Base-by-base conservation (phyloP, 2,329 filamentous ascomycete species). In the Lachnum nothofagi region DNA sequence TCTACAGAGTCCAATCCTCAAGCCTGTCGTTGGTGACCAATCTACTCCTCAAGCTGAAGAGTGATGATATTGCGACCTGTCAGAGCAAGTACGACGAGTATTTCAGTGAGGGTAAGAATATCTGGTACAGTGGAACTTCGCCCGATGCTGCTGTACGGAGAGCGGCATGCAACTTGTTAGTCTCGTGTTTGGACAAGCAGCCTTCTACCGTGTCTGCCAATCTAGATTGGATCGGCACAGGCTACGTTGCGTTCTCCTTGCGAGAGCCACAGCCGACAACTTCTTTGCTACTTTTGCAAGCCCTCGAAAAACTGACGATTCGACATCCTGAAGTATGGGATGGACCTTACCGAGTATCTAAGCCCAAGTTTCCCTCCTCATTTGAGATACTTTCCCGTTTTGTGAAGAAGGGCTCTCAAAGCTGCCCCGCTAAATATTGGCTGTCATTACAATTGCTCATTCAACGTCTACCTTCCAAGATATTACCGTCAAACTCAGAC, bases 391-490 rank as follows among this genome's bases (percentile, higher is more conserved):
- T 98, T 3, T 77, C 79, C 42, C 72, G 81, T 7, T 93, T 94
- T 58, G 72, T 97, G 5, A 83, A 86, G 53, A 87, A 83, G 60
- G 91, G 93, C 2, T 95, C 91, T 0, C 88, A 96, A 61, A 80
- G 82, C n/a, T 85, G 86, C 3, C 73, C 80, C 0, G 69, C 75
- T 3, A 77, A 75, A 8, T 95, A 84, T 63, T 98, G 93, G 93
- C 68, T 74, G 22, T 79, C 78, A 14, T 65, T 95, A 25, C 73
- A 77, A 33, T 71, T 74, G 24, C 68, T 97, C 0, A 64, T 95
- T 42, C 65, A 68, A 20, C 64, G 64, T 5, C 59, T 87, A 10
- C 84, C 84, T 4, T 50, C 63, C 5, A 71, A 77, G 19, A 65
- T 82, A 1, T 63, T 91, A 1, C 72, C 85, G 42, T 57, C 66